phyloP scores from a whole-genome alignment of 805 yeast genomes.

The Kazachstania taianensis region DNA sequence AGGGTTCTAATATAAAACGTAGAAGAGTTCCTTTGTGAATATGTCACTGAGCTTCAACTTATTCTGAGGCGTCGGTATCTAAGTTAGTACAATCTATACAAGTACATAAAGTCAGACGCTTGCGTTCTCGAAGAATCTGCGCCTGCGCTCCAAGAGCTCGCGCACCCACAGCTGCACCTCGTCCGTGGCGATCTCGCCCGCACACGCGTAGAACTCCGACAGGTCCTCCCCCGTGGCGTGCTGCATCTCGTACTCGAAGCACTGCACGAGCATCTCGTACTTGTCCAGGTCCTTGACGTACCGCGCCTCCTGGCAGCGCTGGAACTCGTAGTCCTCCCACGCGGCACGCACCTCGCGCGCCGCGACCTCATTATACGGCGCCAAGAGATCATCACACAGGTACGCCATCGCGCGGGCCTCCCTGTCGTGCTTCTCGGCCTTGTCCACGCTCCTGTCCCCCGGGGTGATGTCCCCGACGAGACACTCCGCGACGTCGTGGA shows the following conservation, averaged over 20 bases:
- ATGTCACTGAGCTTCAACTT: too few species aligned
- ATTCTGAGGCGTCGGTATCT: too few species aligned
- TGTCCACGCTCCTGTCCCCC: slow-evolving; percentile 50
- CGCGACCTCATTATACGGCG: slow-evolving; percentile 52
- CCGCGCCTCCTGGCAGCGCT: slow-evolving; percentile 68
- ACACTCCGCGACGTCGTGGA: slow-evolving; percentile 91
- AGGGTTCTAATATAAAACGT: too few species aligned
- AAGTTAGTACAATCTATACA: too few species aligned
- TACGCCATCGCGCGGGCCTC: slow-evolving; percentile 66
- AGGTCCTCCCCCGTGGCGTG: slow-evolving; percentile 47
- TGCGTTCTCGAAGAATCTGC: slow-evolving; percentile 7
- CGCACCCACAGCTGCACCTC: slow-evolving; percentile 65
- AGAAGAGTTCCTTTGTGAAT: too few species aligned
- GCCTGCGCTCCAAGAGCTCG: slow-evolving; percentile 41
- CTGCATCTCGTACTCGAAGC: slow-evolving; percentile 72
- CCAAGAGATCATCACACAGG: slow-evolving; percentile 43
- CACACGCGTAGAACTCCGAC: slow-evolving; percentile 57
- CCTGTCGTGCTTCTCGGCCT: slow-evolving; percentile 74
- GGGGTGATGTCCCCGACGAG: slow-evolving; percentile 95
- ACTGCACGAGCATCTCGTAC: slow-evolving; percentile 74
- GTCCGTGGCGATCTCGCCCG: slow-evolving; percentile 51
- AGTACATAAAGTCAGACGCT: too few species aligned
- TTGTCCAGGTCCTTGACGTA: slow-evolving; percentile 93
- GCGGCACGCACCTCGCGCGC: slow-evolving; percentile 55
- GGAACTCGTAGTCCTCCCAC: slow-evolving; percentile 88